Conservation (phyloP, 179 eudicot genomes). For the Patellifolia procumbens region DNA sequence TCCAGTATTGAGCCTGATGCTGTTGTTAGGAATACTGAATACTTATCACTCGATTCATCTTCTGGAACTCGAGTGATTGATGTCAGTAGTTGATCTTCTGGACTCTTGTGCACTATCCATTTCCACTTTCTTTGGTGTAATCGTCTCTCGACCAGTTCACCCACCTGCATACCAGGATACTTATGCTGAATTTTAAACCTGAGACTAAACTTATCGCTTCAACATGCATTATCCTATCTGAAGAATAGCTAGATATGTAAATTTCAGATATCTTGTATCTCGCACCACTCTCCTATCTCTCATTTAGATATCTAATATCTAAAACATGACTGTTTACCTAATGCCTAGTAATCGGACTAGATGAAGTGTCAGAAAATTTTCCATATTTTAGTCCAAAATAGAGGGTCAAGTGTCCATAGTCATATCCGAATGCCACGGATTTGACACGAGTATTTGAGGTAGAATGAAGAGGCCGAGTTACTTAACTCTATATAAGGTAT, state of each 20-base stretch:
- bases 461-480: too few species aligned
- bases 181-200: neutral
- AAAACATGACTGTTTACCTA: too few species aligned
- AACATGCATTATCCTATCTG: neutral
- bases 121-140: constrained; percentile 80
- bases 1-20: constrained; percentile 64
- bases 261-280: too few species aligned
- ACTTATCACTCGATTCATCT: constrained; percentile 48
- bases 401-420: too few species aligned
- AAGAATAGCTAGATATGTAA: too few species aligned
- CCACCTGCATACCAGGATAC: constrained; percentile 44
- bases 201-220: neutral
- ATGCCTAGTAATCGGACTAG: too few species aligned
- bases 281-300: too few species aligned
- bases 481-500: neutral
- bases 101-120: constrained; percentile 67
- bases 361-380: too few species aligned
- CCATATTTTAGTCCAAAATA: too few species aligned
- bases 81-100: constrained; percentile 51
- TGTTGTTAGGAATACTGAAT: constrained; percentile 61
- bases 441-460: too few species aligned
- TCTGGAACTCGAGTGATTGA: constrained; percentile 52
- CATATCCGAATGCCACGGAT: neutral
- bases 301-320: too few species aligned
- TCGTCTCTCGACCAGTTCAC: constrained; percentile 68